Conservation (phyloP, 2,329 filamentous ascomycete species). For the Emydomyces testavorans region DNA sequence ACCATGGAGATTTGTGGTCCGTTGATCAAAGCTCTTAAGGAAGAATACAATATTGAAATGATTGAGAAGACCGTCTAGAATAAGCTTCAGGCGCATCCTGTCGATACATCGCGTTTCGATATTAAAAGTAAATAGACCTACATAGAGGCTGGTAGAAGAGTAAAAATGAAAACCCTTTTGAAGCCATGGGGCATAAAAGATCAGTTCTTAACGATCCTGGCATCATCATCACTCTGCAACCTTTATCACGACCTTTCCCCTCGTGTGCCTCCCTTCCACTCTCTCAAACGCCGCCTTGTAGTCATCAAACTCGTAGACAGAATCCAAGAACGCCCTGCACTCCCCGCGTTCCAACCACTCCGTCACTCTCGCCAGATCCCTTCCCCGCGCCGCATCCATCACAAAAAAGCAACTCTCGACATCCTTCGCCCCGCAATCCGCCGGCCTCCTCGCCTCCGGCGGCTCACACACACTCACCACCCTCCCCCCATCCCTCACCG, state of each 20-base stretch:
- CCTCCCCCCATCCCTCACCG: conserved; percentile 25
- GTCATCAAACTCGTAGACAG: conserved; percentile 33
- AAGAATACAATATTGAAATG: conserved; percentile 63
- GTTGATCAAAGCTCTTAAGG: conserved; percentile 65
- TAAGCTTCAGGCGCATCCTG: background rate
- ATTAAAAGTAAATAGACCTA: background rate
- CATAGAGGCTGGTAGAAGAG: background rate
- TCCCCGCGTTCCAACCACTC: conserved; percentile 31
- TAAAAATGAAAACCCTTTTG: background rate
- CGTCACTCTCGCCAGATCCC: conserved; percentile 30
- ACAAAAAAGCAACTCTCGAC: conserved; percentile 35
- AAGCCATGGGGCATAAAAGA: too few relatives aligned
- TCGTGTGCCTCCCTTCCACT: conserved; percentile 31
- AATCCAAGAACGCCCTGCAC: conserved; percentile 31
- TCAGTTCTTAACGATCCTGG: too few relatives aligned
- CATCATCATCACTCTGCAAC: background rate
- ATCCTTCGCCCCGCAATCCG: conserved; percentile 17
- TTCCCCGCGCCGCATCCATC: conserved; percentile 28
- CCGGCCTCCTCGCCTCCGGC: conserved; percentile 20
- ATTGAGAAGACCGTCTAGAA: conserved; percentile 50
- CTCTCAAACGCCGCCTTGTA: conserved; percentile 33
- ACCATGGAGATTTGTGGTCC: conserved; percentile 58
- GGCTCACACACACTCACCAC: conserved; percentile 7
- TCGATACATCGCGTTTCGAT: background rate
- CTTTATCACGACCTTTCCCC: conserved; percentile 35